phyloP scores from a whole-genome alignment of 2,329 filamentous ascomycete genomes.

The Talaromyces sp. region DNA sequence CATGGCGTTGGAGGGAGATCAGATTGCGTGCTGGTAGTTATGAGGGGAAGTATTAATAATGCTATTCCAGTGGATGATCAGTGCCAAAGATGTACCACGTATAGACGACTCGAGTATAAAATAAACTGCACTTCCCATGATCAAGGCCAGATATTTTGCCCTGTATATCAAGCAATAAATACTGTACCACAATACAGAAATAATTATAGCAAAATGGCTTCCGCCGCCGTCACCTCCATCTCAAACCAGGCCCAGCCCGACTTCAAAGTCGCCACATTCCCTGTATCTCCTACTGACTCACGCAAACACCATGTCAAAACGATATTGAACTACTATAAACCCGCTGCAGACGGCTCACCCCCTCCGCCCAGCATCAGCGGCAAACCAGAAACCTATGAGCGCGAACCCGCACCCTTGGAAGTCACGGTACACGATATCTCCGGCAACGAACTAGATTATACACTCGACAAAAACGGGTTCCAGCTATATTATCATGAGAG shows the following conservation, averaged over 20 bases:
- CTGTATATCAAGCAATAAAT: background rate
- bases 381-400: constrained; percentile 41
- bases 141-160: background rate
- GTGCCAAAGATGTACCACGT: too few relatives aligned
- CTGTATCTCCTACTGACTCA: constrained; percentile 20
- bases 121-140: background rate
- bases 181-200: background rate
- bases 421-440: constrained; percentile 44
- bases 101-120: background rate
- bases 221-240: constrained; percentile 29
- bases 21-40: constrained; percentile 32
- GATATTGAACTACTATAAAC: constrained; percentile 48
- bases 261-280: constrained; percentile 17
- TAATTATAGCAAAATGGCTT: constrained; percentile 25
- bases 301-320: constrained; percentile 39
- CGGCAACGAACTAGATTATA: constrained; percentile 43
- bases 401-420: constrained; percentile 38
- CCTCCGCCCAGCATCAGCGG: constrained; percentile 38
- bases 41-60: constrained; percentile 7
- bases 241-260: constrained; percentile 14
- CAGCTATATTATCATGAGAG: constrained; percentile 43
- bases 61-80: background rate
- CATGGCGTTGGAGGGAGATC: constrained; percentile 19
- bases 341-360: constrained; percentile 43
- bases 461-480: constrained; percentile 48